A percentile compares a stretch with the other conserved stretches of the same genome.
phyloP scores from a whole-genome alignment of 306 rosid genomes.

The Cotoneaster glaucophyllus region DNA sequence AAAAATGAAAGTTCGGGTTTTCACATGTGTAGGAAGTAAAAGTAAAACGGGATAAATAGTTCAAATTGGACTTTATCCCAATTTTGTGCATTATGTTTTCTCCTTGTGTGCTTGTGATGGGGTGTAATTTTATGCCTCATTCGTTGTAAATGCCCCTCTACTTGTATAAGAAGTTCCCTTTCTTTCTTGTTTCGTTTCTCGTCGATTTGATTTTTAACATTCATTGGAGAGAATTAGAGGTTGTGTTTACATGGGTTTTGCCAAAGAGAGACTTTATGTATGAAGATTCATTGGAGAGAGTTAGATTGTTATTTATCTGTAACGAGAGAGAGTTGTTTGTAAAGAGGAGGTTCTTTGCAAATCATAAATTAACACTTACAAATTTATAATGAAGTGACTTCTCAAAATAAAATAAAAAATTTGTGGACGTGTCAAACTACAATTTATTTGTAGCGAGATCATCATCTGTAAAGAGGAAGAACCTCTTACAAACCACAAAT shows the following conservation, averaged over 20 bases:
- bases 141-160: slow-evolving; percentile 34
- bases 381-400: too few species aligned
- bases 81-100: slow-evolving; percentile 25
- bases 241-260: too few species aligned
- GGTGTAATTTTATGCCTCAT: slow-evolving; percentile 35
- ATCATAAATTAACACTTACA: too few species aligned
- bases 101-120: slow-evolving; percentile 8
- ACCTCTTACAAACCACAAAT: too few species aligned
- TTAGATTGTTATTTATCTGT: too few species aligned
- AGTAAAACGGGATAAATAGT: slow-evolving; percentile 22
- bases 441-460: too few species aligned
- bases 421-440: too few species aligned
- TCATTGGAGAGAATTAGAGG: not conserved
- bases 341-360: not conserved
- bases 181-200: not conserved
- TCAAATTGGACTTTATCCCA: slow-evolving; percentile 15
- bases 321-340: not conserved
- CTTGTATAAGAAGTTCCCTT: slow-evolving; percentile 12
- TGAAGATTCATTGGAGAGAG: too few species aligned
- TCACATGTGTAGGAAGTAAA: slow-evolving; percentile 11
- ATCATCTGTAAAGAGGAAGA: too few species aligned
- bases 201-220: not conserved
- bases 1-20: slow-evolving; percentile 11
- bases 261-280: too few species aligned
- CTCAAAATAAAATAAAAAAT: too few species aligned